Conservation (phyloP, 1,139 yeast genomes). For the Debaryomyces coudertii region DNA sequence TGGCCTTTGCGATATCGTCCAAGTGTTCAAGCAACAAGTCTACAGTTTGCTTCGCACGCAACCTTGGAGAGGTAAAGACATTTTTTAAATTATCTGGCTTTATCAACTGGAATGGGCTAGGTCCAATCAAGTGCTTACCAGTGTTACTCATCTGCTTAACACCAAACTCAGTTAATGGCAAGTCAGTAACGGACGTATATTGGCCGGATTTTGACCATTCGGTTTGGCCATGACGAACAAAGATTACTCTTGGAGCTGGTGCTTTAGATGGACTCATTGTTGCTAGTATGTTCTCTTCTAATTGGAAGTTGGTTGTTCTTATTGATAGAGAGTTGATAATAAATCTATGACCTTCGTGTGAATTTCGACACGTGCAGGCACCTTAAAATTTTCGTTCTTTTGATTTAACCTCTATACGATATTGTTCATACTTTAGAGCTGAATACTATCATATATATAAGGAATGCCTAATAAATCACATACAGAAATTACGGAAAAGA, state of each 20-base stretch:
- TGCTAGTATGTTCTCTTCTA: not conserved
- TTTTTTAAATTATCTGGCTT: constrained; percentile 64
- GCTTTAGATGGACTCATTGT: constrained; percentile 17
- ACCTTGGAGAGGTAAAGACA: constrained; percentile 78
- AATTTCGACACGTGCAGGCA: not conserved
- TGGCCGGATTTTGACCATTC: constrained; percentile 96
- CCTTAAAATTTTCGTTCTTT: not conserved
- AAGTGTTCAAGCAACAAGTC: constrained; percentile 56
- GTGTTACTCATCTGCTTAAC: constrained; percentile 73
- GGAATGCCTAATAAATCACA: constrained; percentile 18
- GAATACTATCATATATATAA: not conserved
- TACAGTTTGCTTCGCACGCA: constrained; percentile 75
- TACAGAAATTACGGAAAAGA: constrained; percentile 37
- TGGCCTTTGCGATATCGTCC: constrained; percentile 47
- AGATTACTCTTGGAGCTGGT: constrained; percentile 72
- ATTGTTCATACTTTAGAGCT: not conserved
- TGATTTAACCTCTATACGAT: not conserved
- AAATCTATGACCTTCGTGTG: not conserved
- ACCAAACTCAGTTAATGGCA: constrained; percentile 78
- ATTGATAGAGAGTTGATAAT: not conserved
- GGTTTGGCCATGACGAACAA: constrained; percentile 89
- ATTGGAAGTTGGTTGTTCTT: not conserved
- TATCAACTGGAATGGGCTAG: constrained; percentile 54
- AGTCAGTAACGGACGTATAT: constrained; percentile 83
- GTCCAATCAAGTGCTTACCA: constrained; percentile 70